Evolutionary conservation across 495 filamentous ascomycete species (phyloP), one percentile per base, ranked within the genome.

Genomic region (Aspergillus cristatus): DNA sequence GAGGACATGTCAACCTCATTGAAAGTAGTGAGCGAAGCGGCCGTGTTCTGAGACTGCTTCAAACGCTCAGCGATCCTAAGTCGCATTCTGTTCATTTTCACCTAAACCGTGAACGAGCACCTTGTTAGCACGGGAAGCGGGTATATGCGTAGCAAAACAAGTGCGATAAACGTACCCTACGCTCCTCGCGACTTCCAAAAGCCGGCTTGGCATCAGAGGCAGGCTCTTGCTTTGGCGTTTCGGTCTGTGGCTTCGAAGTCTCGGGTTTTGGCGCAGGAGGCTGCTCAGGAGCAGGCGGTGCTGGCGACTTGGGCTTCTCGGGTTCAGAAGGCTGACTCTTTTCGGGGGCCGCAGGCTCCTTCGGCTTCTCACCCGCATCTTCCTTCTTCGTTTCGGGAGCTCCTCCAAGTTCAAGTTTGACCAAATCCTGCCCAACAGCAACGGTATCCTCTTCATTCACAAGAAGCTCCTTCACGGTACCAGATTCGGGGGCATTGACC

Each of bases 21-120:
- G 72, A 99, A 99, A 13, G 91, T 99, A 13, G 91, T 97, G 35
- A 99, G 67, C 12, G 91, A 94, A 24, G 91, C 91, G 37, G 93
- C 91, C 3, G 91, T 96, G 68, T 99, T 97, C 67, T 99, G 91
- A 12, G 90, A 96, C 56, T 98, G 91, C 76, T 98, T 98, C 35
- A 98, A 74, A 45, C 91, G 89, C 70, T 98, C 91, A 14, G 91
- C 86, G 45, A 97, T 98, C 14, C 91, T 79, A 31, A 97, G 76
- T 35, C 91, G 86, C 93, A 98, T 98, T 37, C 93, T 84, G 70
- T 97, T 97, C 91, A 98, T 98, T 73, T 98, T 98, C 48, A 96
- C 88, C 86, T 90, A 42, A 24, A 24, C 20, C 20, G 8, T 4
- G 20, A 18, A 7, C 29, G 29, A 35, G 25, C 37, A 34, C 17